Conservation (phyloP, 805 yeast genomes). For the Allodekkera sacchari region DNA sequence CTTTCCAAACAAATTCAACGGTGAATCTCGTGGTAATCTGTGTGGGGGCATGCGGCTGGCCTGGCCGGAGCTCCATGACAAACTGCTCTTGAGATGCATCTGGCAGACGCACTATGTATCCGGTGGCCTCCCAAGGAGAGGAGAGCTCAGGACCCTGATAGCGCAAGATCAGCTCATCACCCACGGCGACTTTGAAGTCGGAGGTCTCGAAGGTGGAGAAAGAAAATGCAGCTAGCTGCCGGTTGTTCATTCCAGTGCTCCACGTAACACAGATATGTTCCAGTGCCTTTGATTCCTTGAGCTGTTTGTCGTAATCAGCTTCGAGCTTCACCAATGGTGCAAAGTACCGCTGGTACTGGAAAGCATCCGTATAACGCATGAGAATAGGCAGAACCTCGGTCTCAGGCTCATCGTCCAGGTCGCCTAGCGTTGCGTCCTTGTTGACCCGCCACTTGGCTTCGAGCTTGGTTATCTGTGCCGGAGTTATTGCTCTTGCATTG, state of each 20-base stretch:
- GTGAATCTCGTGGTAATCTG: constrained; percentile 59
- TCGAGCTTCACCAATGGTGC: constrained; percentile 79
- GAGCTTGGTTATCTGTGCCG: constrained; percentile 57
- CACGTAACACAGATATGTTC: constrained; percentile 67
- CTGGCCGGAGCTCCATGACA: constrained; percentile 55
- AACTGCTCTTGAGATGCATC: constrained; percentile 56
- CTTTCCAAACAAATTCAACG: constrained; percentile 87
- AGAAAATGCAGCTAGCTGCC: constrained; percentile 60
- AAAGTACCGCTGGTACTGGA: constrained; percentile 75
- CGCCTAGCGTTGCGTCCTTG: constrained; percentile 62
- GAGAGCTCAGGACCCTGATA: constrained; percentile 45
- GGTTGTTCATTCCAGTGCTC: constrained; percentile 58
- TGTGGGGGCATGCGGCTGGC: constrained; percentile 44
- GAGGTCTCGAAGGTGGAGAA: constrained; percentile 59
- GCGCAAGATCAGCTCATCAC: constrained; percentile 57
- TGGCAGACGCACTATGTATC: constrained; percentile 67
- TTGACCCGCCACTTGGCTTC: constrained; percentile 80
- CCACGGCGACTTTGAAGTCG: constrained; percentile 66
- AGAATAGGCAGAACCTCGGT: constrained; percentile 62
- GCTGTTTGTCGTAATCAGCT: constrained; percentile 66
- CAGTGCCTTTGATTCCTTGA: constrained; percentile 71
- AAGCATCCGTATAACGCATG: constrained; percentile 73
- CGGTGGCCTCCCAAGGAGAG: constrained; percentile 65
- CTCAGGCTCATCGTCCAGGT: constrained; percentile 45
- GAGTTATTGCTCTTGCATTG: constrained; percentile 47